phyloP scores from a whole-genome alignment of 2,329 filamentous ascomycete species.

The Microsporum ferrugineum region DNA sequence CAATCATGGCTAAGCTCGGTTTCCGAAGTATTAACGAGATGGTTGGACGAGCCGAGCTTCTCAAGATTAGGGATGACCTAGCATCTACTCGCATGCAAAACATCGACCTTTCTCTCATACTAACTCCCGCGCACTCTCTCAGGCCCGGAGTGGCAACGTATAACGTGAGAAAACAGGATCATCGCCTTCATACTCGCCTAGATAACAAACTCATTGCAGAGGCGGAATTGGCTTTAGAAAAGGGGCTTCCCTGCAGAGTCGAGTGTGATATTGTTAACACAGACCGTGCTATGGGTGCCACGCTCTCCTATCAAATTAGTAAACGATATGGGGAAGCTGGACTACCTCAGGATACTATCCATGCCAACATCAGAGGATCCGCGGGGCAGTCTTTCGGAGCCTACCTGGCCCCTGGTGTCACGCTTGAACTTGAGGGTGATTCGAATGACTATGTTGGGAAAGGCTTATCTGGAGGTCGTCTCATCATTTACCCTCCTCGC shows the following conservation, averaged over 20 bases:
- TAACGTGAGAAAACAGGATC: conserved; percentile 96
- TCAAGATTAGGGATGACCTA: conserved; percentile 79
- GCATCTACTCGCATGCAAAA: conserved; percentile 81
- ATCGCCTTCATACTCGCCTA: conserved; percentile 79
- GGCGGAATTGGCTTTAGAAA: conserved; percentile 86
- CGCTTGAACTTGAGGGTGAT: conserved; percentile 88
- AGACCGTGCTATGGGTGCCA: conserved; percentile 84
- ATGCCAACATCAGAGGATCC: conserved; percentile 92
- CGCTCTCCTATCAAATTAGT: conserved; percentile 89
- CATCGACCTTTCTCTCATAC: conserved; percentile 81
- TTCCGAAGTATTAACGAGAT: conserved; percentile 96
- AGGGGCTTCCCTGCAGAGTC: conserved; percentile 81
- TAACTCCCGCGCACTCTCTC: conserved; percentile 91
- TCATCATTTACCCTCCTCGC: conserved; percentile 88
- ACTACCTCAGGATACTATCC: conserved; percentile 82
- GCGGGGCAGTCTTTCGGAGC: conserved; percentile 95
- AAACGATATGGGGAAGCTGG: conserved; percentile 83
- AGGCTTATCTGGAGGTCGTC: conserved; percentile 79
- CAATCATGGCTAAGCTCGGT: conserved; percentile 92
- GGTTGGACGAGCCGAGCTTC: conserved; percentile 81
- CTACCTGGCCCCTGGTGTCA: conserved; percentile 84
- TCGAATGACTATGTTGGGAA: conserved; percentile 96
- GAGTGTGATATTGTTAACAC: conserved; percentile 97
- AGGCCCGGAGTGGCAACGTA: conserved; percentile 90
- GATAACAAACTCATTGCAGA: conserved; percentile 97